These are phyloP conservation scores for Acanthamoeba castellanii DNA, from an alignment of 208 protist species.

Conservation along the genomic window DNA sequence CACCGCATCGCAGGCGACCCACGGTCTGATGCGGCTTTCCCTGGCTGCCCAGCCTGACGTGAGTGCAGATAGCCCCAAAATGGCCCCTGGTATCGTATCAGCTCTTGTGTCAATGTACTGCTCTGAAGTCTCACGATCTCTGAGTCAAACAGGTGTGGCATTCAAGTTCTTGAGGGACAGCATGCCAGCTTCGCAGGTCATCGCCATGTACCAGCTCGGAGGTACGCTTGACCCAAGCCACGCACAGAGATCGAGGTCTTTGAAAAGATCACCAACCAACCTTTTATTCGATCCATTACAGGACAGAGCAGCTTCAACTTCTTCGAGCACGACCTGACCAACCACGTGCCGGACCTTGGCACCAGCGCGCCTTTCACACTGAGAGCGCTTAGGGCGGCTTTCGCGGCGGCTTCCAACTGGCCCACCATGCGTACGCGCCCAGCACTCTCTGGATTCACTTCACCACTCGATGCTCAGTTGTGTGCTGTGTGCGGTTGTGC, in stretches of 20 bases:
- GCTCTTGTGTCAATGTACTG: no score
- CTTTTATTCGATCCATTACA: neutral
- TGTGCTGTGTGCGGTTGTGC: no score
- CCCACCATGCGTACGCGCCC: slow-evolving; percentile 18
- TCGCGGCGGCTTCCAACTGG: slow-evolving; percentile 22
- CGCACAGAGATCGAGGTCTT: neutral
- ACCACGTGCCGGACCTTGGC: slow-evolving; percentile 63
- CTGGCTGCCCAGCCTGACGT: neutral
- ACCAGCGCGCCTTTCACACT: neutral
- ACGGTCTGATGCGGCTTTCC: neutral
- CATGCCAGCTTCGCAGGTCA: neutral
- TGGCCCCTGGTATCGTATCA: neutral
- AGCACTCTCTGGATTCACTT: neutral
- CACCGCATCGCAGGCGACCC: neutral
- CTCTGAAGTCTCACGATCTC: neutral
- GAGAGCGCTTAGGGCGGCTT: neutral
- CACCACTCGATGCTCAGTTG: no score
- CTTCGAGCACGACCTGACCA: slow-evolving; percentile 67
- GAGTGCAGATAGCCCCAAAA: neutral
- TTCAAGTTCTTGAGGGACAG: slow-evolving; percentile 57
- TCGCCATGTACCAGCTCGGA: slow-evolving; percentile 40
- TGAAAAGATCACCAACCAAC: neutral
- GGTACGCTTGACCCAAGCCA: neutral
- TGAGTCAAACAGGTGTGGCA: neutral
- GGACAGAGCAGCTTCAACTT: slow-evolving; percentile 57